These are phyloP conservation scores for Vitis cinerea DNA, from an alignment of 164 flowering plant genomes.

Conservation along the genomic window DNA sequence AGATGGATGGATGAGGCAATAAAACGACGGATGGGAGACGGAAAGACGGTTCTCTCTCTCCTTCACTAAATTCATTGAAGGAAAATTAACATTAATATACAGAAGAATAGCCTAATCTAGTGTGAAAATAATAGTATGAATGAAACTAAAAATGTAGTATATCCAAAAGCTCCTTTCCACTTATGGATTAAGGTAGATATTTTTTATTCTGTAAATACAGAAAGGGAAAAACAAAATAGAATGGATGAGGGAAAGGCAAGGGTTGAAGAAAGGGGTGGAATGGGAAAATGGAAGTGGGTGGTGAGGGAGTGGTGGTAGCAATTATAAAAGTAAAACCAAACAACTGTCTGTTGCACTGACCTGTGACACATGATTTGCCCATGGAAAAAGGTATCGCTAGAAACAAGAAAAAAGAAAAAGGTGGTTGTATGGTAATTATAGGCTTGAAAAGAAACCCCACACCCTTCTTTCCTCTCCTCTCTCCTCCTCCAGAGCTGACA, in stretches of 20 bases:
- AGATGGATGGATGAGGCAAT: too few relatives aligned
- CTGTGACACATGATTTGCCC: constrained; percentile 38
- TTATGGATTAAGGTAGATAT: too few relatives aligned
- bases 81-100: too few relatives aligned
- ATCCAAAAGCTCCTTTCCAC: too few relatives aligned
- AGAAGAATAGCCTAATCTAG: too few relatives aligned
- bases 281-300: neutral
- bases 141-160: too few relatives aligned
- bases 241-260: neutral
- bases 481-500: constrained; percentile 13
- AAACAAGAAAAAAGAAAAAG: constrained; percentile 27
- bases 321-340: constrained; percentile 20
- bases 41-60: too few relatives aligned
- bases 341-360: constrained; percentile 24
- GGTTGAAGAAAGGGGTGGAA: neutral
- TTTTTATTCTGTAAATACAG: too few relatives aligned
- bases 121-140: too few relatives aligned
- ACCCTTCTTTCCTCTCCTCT: constrained; percentile 17
- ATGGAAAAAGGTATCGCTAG: constrained; percentile 29
- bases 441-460: constrained; percentile 20
- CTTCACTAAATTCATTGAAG: too few relatives aligned
- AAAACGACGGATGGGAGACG: too few relatives aligned
- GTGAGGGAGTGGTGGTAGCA: constrained; percentile 9
- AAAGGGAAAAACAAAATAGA: too few relatives aligned
- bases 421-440: constrained; percentile 30